Conservation (phyloP, 2,329 filamentous ascomycete species). For the Ophiostoma triangulosporum region DNA sequence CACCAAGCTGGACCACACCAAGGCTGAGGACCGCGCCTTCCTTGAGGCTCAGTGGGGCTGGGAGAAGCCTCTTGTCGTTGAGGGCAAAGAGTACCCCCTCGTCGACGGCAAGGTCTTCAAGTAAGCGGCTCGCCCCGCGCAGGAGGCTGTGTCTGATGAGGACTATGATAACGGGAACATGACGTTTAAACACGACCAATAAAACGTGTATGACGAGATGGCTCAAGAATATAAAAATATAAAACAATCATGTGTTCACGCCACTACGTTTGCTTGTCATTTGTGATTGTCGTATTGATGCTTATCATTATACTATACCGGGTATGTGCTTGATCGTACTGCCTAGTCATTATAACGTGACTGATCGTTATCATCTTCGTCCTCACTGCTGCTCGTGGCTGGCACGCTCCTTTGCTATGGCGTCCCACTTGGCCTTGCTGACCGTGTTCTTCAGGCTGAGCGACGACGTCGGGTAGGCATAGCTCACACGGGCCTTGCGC, state of each 20-base stretch:
- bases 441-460: background rate
- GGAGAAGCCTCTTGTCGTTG: conserved; percentile 68
- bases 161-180: background rate
- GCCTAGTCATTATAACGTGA: too few species aligned
- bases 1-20: conserved; percentile 86
- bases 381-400: background rate
- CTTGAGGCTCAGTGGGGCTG: conserved; percentile 82
- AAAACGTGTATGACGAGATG: background rate
- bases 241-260: too few species aligned
- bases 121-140: conserved; percentile 38
- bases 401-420: background rate
- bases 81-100: conserved; percentile 81
- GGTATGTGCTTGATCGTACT: too few species aligned
- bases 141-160: background rate
- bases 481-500: background rate
- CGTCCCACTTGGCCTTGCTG: background rate
- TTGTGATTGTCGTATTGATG: too few species aligned
- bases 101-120: conserved; percentile 98
- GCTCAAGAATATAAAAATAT: background rate
- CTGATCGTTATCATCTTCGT: background rate
- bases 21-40: conserved; percentile 71
- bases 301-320: too few species aligned
- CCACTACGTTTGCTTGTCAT: too few species aligned
- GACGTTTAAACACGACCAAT: background rate
- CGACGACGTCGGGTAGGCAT: background rate